Evolutionary conservation across 2,329 filamentous ascomycete species (phyloP), one percentile per base, ranked within the genome.

Genomic region (Pseudocercospora fijiensis): DNA sequence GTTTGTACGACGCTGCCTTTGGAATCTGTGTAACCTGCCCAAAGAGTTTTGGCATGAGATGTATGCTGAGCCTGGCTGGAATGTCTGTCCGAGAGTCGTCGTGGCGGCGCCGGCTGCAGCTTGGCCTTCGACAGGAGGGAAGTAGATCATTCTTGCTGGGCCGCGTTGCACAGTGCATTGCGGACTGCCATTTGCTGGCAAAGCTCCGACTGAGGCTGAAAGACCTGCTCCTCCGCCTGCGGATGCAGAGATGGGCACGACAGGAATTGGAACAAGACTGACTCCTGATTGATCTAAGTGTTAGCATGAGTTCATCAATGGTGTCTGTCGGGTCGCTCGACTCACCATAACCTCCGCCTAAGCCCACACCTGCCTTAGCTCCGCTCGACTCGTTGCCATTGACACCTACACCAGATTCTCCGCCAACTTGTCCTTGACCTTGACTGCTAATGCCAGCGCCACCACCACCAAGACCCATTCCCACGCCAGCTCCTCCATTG

Each of bases 101-200:
- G 58, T 67, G 18, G 61, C 57, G 7, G 24, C 28, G 20, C 28
- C 58, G 6, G 27, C 45, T 41, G 37, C 43, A 30, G 28, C 30
- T n/a, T 57, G 43, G 18, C 33, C 58, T 13, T 52, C 62, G 11
- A n/a, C 20, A 10, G 64, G 60, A 10, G 71, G 71, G 52, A 70
- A 72, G 61, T 71, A 72, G 22, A 70, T 60, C 10, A 73, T 64
- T 16, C 65, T 57, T 3, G 71, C 64, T 9, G 69, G 71, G 8
- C 71, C 71, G 16, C 71, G 70, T 47, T 61, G 62, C 9, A 72
- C 62, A 3, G 71, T 63, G 59, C 69, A 73, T 49, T 66, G 61
- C 13, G 62, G 60, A 33, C 53, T 62, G 20, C 53, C 60, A 9
- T 41, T 26, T 9, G n/a, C n/a, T n/a, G 45, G 37, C 26, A 24